A percentile compares a stretch with the other conserved stretches of the same genome.
These are phyloP conservation scores for Septoria linicola DNA, from an alignment of 2,329 filamentous ascomycete genomes.

Conservation along the genomic window DNA sequence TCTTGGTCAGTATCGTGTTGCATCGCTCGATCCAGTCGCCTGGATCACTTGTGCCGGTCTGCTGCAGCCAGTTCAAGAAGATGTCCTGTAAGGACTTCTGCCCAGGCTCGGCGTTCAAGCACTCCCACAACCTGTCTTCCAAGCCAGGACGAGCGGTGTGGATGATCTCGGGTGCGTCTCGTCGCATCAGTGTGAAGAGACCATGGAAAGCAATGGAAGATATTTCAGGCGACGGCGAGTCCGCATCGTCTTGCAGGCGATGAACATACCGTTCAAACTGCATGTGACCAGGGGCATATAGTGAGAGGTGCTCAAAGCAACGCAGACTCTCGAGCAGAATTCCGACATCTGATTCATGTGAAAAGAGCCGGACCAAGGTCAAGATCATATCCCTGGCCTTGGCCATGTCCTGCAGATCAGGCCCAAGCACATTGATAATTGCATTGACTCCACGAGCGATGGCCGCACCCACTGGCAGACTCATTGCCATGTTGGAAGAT, in stretches of 20 bases:
- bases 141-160: slow-evolving; percentile 71
- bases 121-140: slow-evolving; percentile 89
- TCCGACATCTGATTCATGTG: slow-evolving; percentile 63
- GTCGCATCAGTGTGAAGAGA: slow-evolving; percentile 91
- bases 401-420: slow-evolving; percentile 86
- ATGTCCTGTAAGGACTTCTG: slow-evolving; percentile 83
- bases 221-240: slow-evolving; percentile 68
- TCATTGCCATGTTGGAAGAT: slow-evolving; percentile 87
- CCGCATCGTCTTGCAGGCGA: slow-evolving; percentile 73
- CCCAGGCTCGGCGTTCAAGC: slow-evolving; percentile 72
- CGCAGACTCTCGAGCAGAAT: slow-evolving; percentile 74
- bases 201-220: slow-evolving; percentile 81
- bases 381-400: slow-evolving; percentile 92
- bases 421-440: slow-evolving; percentile 93
- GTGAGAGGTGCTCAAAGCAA: slow-evolving; percentile 84
- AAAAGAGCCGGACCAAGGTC: slow-evolving; percentile 79
- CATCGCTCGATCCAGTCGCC: slow-evolving; percentile 84
- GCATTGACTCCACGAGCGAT: slow-evolving; percentile 88
- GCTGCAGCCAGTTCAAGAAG: slow-evolving; percentile 87
- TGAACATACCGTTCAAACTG: slow-evolving; percentile 81
- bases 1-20: slow-evolving; percentile 86
- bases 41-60: slow-evolving; percentile 79
- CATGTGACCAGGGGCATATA: slow-evolving; percentile 87
- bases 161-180: slow-evolving; percentile 80
- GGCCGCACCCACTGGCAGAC: slow-evolving; percentile 76